These are phyloP conservation scores for Diaporthe helianthi DNA, from an alignment of 2,329 filamentous ascomycete species.

Conservation along the genomic window DNA sequence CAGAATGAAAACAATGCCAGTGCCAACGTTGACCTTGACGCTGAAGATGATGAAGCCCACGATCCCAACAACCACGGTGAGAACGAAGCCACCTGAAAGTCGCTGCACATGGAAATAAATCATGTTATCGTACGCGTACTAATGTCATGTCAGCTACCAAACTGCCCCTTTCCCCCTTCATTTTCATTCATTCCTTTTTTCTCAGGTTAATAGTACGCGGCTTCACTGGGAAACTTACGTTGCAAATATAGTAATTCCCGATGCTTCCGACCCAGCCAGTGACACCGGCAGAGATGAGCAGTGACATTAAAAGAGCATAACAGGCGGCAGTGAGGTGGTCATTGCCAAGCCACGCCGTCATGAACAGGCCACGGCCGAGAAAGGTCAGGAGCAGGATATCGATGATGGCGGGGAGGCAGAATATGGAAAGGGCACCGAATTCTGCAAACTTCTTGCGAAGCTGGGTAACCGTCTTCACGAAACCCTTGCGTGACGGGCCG, in stretches of 20 bases:
- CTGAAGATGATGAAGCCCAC: constrained; percentile 59
- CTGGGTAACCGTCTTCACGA: constrained; percentile 35
- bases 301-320: constrained; percentile 63
- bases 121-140: constrained; percentile 50
- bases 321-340: constrained; percentile 60
- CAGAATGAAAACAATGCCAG: constrained; percentile 64
- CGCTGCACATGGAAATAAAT: constrained; percentile 50
- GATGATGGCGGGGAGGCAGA: constrained; percentile 67
- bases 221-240: constrained; percentile 36
- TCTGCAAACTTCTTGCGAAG: constrained; percentile 45
- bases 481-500: constrained; percentile 35
- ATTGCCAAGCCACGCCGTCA: constrained; percentile 62
- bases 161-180: too few relatives aligned
- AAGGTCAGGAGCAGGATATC: constrained; percentile 67
- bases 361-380: constrained; percentile 65
- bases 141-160: constrained; percentile 1
- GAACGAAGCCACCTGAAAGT: constrained; percentile 56
- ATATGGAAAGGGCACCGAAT: constrained; percentile 66
- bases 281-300: constrained; percentile 65
- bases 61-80: constrained; percentile 47
- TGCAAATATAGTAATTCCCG: constrained; percentile 65
- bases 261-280: constrained; percentile 70
- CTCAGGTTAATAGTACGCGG: too few relatives aligned
- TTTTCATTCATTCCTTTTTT: neutral
- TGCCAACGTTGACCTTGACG: constrained; percentile 48